Conservation (phyloP, 2,329 filamentous ascomycete species). For the Periconia sp. region DNA sequence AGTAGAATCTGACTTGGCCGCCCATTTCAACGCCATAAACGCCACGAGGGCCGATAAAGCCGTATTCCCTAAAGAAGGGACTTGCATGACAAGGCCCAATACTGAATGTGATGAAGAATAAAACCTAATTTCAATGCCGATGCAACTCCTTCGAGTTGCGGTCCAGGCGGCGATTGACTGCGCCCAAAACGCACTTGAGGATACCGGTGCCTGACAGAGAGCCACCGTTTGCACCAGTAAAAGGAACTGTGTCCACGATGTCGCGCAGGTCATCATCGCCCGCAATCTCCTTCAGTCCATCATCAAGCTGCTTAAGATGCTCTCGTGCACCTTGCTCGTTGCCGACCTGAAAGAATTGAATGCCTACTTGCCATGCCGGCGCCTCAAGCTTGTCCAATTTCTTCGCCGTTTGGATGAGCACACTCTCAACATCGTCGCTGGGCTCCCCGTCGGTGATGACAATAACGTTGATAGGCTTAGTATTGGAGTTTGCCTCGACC, state of each 20-base stretch:
- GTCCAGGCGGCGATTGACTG: constrained; percentile 72
- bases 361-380: constrained; percentile 80
- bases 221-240: constrained; percentile 60
- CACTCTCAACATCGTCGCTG: constrained; percentile 75
- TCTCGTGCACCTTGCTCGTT: constrained; percentile 68
- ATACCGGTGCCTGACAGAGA: constrained; percentile 72
- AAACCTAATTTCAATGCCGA: no score
- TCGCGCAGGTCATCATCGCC: constrained; percentile 69
- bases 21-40: no score
- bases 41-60: no score
- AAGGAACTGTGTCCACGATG: constrained; percentile 91
- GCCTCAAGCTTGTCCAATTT: constrained; percentile 74
- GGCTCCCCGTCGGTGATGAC: constrained; percentile 89
- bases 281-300: constrained; percentile 65
- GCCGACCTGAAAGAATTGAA: constrained; percentile 97
- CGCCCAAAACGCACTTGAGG: constrained; percentile 78
- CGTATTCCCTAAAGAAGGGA: no score
- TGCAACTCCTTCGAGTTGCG: constrained; percentile 47
- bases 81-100: no score
- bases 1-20: no score
- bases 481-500: constrained; percentile 56
- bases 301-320: constrained; percentile 76
- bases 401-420: constrained; percentile 69
- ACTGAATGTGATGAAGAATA: no score
- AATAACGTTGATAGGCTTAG: constrained; percentile 86